phyloP scores from a whole-genome alignment of 1,284 basidiomycete genomes.

The Heterobasidion irregulare region DNA sequence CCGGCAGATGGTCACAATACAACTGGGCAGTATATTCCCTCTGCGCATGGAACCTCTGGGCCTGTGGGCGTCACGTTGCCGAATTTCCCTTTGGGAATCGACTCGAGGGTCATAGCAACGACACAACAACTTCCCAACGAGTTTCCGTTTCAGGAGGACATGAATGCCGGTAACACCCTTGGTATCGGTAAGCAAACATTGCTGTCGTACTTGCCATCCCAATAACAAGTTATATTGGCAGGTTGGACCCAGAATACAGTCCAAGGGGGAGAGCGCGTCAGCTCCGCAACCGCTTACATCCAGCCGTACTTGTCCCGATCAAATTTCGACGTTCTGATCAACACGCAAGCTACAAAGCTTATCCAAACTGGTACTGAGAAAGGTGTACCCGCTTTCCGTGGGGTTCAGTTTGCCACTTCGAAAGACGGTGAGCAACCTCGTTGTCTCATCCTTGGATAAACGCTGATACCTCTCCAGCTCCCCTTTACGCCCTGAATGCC shows the following conservation, averaged over 20 bases:
- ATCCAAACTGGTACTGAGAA: conserved; percentile 17
- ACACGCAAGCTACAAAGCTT: conserved; percentile 30
- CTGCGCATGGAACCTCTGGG: conserved; percentile 21
- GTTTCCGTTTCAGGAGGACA: conserved; percentile 16
- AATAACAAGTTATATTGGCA: conserved; percentile 7
- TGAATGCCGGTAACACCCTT: conserved; percentile 12
- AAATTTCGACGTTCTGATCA: conserved; percentile 34
- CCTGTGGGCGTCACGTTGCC: conserved; percentile 22
- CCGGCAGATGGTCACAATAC: conserved; percentile 22
- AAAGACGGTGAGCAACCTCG: not conserved
- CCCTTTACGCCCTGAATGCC: conserved; percentile 16
- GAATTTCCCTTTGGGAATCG: conserved; percentile 16
- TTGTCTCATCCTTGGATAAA: not conserved
- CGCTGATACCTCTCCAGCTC: not conserved
- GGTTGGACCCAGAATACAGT: conserved; percentile 28
- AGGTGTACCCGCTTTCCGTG: conserved; percentile 18
- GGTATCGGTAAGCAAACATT: conserved; percentile 17
- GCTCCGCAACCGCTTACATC: conserved; percentile 31
- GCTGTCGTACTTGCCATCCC: not conserved
- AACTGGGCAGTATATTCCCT: conserved; percentile 12
- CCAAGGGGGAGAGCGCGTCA: conserved; percentile 22
- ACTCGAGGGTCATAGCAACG: conserved; percentile 6
- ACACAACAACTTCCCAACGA: conserved; percentile 10
- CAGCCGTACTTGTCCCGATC: conserved; percentile 19
- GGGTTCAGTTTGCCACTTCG: conserved; percentile 22